Percentiles rank a stretch among this genome's conserved stretches.
phyloP scores from a whole-genome alignment of 495 filamentous ascomycete genomes.

The Lophiotrema nucula region DNA sequence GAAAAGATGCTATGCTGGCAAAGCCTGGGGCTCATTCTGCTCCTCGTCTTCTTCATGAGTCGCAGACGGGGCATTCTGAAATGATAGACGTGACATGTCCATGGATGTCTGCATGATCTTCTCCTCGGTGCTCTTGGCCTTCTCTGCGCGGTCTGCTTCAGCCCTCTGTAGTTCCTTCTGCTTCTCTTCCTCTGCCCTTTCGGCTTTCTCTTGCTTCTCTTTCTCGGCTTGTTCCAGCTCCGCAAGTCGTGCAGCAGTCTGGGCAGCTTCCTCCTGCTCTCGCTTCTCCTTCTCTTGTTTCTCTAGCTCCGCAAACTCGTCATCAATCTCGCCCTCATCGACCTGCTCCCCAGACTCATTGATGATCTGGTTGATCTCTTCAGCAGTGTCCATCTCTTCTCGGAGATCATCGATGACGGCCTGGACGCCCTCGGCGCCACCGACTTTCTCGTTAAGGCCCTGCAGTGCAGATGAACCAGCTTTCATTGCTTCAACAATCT shows the following conservation, averaged over 20 bases:
- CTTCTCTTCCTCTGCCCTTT: slow-evolving; percentile 33
- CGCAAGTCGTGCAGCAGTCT: slow-evolving; percentile 36
- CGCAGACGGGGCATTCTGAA: too few relatives aligned
- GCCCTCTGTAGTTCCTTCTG: too few relatives aligned
- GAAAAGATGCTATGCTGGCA: too few relatives aligned
- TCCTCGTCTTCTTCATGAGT: too few relatives aligned
- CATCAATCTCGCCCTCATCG: slow-evolving; percentile 84
- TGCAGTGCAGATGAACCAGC: slow-evolving; percentile 67
- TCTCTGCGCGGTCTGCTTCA: too few relatives aligned
- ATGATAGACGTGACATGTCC: too few relatives aligned
- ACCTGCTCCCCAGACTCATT: slow-evolving; percentile 58
- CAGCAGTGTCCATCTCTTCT: slow-evolving; percentile 77
- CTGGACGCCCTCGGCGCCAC: slow-evolving; percentile 73
- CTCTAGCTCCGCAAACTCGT: slow-evolving; percentile 79
- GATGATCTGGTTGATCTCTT: slow-evolving; percentile 77
- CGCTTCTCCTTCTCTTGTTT: slow-evolving; percentile 50
- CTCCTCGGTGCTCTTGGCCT: too few relatives aligned
- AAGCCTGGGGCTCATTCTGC: too few relatives aligned
- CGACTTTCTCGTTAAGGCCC: slow-evolving; percentile 70
- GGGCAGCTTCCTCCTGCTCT: slow-evolving; percentile 29
- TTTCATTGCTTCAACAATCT: slow-evolving; percentile 77
- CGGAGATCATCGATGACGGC: slow-evolving; percentile 69
- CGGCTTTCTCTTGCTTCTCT: slow-evolving; percentile 44
- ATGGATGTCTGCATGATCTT: too few relatives aligned
- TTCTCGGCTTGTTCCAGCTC: slow-evolving; percentile 43